Conservation (phyloP, 1,139 yeast species). For the Sugiyamaella novakii region DNA sequence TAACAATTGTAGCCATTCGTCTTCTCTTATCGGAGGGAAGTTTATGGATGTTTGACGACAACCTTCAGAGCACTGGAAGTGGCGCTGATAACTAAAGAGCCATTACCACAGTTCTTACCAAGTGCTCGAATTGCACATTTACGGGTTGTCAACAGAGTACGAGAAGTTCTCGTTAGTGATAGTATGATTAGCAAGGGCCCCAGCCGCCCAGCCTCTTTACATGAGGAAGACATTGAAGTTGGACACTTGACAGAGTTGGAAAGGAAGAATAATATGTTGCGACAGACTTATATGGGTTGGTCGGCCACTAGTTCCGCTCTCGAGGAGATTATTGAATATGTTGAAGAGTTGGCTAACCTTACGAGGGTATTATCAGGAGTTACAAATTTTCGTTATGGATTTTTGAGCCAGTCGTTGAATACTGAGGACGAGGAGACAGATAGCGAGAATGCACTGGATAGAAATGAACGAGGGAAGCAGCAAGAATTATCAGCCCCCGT, state of each 20-base stretch:
- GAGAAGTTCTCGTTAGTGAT: conserved; percentile 37
- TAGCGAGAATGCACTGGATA: not conserved
- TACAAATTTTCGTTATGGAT: conserved; percentile 52
- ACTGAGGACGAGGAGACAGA: conserved; percentile 48
- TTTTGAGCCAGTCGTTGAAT: conserved; percentile 50
- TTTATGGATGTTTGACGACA: conserved; percentile 46
- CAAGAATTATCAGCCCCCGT: too few species aligned
- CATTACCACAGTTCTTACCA: conserved; percentile 54
- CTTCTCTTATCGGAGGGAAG: conserved; percentile 49
- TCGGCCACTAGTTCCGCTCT: conserved; percentile 53
- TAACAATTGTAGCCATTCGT: conserved; percentile 36
- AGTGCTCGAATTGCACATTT: conserved; percentile 53
- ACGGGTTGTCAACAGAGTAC: conserved; percentile 48
- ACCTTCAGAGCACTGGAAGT: conserved; percentile 48
- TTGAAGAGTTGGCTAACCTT: conserved; percentile 50
- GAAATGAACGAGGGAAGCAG: not conserved
- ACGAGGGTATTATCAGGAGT: conserved; percentile 51
- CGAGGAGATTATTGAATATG: conserved; percentile 53
- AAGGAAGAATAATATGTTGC: conserved; percentile 32
- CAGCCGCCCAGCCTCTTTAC: conserved; percentile 7
- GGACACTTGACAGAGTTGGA: conserved; percentile 11
- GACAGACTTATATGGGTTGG: conserved; percentile 52
- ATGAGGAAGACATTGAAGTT: conserved; percentile 6
- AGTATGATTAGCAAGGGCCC: conserved; percentile 4
- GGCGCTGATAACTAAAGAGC: conserved; percentile 48